A percentile compares a stretch with the other conserved stretches of the same genome.
Evolutionary conservation across 2,329 filamentous ascomycete genomes (phyloP).

Genomic region (Fusarium graminum): DNA sequence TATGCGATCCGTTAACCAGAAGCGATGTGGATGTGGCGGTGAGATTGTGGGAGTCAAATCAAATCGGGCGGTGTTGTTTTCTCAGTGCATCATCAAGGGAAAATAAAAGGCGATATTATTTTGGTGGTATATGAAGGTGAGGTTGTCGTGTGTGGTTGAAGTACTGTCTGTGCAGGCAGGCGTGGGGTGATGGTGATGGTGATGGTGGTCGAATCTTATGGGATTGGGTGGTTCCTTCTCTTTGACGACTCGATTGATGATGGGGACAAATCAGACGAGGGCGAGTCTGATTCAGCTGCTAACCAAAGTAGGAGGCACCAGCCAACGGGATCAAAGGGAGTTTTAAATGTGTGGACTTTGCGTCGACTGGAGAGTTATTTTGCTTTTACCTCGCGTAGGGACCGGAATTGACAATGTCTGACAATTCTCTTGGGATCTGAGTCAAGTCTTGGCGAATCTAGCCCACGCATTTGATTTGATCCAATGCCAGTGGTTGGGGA

Average conservation of each 20-base stretch:
- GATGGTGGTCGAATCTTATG: slow-evolving; percentile 17
- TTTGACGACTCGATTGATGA: slow-evolving; percentile 33
- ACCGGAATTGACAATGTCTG: slow-evolving; percentile 32
- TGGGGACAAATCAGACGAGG: slow-evolving; percentile 25
- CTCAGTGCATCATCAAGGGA: slow-evolving; percentile 43
- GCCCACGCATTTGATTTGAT: slow-evolving; percentile 18
- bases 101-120: slow-evolving; percentile 9
- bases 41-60: slow-evolving; percentile 23
- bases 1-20: slow-evolving; percentile 30
- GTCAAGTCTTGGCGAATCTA: slow-evolving; percentile 26
- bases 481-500: slow-evolving; percentile 34
- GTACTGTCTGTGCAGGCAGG: background rate
- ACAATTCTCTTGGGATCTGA: slow-evolving; percentile 31
- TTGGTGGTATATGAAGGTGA: slow-evolving; percentile 2
- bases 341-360: background rate
- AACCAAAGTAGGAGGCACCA: background rate
- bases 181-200: background rate
- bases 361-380: background rate
- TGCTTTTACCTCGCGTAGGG: slow-evolving; percentile 1
- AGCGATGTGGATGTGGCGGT: slow-evolving; percentile 25
- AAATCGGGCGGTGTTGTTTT: slow-evolving; percentile 14
- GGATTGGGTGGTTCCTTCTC: slow-evolving; percentile 24
- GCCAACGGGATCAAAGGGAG: slow-evolving; percentile 5
- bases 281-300: slow-evolving; percentile 16
- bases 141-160: slow-evolving; percentile 20